A percentile compares a stretch with the other conserved stretches of the same genome.
These are phyloP conservation scores for Styphnolobium japonicum DNA, from an alignment of 306 rosid species.

Conservation along the genomic window DNA sequence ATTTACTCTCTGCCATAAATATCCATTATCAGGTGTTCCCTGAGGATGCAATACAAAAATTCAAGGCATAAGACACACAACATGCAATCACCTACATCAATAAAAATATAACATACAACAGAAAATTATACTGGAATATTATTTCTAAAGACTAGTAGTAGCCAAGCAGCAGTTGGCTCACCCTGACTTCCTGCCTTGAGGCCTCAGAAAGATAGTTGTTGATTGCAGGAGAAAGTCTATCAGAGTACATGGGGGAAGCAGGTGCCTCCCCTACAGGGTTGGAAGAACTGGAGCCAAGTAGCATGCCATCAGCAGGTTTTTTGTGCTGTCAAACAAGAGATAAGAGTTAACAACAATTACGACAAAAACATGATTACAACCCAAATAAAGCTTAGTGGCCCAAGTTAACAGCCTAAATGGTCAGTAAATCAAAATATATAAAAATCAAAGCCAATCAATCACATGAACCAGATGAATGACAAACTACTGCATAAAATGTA, in stretches of 20 bases:
- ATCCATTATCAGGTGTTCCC: conserved; percentile 94
- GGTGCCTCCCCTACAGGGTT: conserved; percentile 86
- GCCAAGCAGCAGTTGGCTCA: conserved; percentile 45
- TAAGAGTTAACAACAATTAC: conserved; percentile 17
- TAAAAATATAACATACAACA: conserved; percentile 14
- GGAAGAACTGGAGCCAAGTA: conserved; percentile 92
- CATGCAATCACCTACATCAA: conserved; percentile 4
- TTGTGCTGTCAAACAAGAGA: conserved; percentile 71
- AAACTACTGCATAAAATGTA: conserved; percentile 23
- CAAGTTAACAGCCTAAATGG: neutral
- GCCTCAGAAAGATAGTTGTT: conserved; percentile 97
- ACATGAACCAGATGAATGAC: conserved; percentile 5
- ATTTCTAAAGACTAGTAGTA: too few species aligned
- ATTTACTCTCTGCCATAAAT: conserved; percentile 77
- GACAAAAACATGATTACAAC: conserved; percentile 1
- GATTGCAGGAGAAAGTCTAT: conserved; percentile 93
- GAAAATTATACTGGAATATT: neutral
- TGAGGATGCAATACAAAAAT: conserved; percentile 69
- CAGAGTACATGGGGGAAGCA: conserved; percentile 93
- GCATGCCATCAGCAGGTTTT: conserved; percentile 90
- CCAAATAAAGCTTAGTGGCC: neutral
- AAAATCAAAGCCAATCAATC: neutral
- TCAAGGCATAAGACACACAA: conserved; percentile 24
- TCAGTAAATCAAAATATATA: neutral
- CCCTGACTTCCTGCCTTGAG: conserved; percentile 96